Percentiles rank a stretch among this genome's conserved stretches.
Evolutionary conservation across 805 yeast genomes (phyloP).

Genomic region (Cyberlindnera petersonii): DNA sequence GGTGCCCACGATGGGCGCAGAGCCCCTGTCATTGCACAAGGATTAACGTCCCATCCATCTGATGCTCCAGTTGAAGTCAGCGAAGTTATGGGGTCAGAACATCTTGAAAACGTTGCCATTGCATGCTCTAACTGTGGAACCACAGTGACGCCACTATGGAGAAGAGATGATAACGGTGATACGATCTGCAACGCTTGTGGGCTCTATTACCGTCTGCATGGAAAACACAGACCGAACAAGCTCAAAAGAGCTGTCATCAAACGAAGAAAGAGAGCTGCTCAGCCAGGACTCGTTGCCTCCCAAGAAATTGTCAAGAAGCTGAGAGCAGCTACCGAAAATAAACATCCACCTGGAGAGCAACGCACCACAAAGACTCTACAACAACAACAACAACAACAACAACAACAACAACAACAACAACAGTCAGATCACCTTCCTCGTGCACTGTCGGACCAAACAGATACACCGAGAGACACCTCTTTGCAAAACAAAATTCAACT

Average conservation of each 20-base stretch:
- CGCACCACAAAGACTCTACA: neutral
- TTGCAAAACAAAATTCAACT: slow-evolving; percentile 14
- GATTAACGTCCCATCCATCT: neutral
- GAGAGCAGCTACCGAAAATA: slow-evolving; percentile 2
- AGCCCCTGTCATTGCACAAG: neutral
- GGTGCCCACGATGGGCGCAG: neutral
- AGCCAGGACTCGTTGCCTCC: neutral
- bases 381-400: neutral
- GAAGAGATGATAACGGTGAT: slow-evolving; percentile 76
- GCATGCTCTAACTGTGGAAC: slow-evolving; percentile 84
- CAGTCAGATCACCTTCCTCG: neutral
- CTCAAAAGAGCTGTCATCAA: slow-evolving; percentile 72
- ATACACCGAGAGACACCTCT: too few species aligned
- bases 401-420: neutral
- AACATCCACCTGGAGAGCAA: neutral
- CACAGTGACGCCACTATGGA: slow-evolving; percentile 84
- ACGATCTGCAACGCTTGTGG: slow-evolving; percentile 91
- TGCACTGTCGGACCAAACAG: slow-evolving; percentile 1
- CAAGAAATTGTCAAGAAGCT: slow-evolving; percentile 2
- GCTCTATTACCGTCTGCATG: slow-evolving; percentile 69
- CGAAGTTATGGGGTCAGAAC: slow-evolving; percentile 22
- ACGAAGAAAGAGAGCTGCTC: slow-evolving; percentile 55
- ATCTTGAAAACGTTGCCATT: slow-evolving; percentile 49
- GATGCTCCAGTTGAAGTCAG: slow-evolving; percentile 14
- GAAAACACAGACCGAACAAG: slow-evolving; percentile 69